Base-by-base conservation (phyloP, 2,329 filamentous ascomycete species). In the Beauveria sp. region DNA sequence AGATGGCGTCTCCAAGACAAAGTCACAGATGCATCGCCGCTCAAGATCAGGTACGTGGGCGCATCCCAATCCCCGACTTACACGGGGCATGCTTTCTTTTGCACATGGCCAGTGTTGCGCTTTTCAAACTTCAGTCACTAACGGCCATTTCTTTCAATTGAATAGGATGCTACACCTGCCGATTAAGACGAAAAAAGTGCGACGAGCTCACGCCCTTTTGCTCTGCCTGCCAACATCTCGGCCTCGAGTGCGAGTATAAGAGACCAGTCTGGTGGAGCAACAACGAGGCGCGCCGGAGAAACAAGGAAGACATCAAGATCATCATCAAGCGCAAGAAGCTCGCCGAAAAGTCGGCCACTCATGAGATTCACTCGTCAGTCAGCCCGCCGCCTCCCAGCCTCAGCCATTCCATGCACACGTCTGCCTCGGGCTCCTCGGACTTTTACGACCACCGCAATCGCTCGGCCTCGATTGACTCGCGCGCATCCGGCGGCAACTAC, bases 301-400 rank as follows among this genome's bases (percentile, higher is more conserved):
- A 97, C 74, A 99, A 98, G 79, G 95, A 98, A 73, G 80, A 88
- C 68, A 96, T 99, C 82, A 99, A 99, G 83, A 88, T 89, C 76
- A 91, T 93, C 76, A 98, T 99, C 81, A 97, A 96, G 85, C 86
- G 88, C 73, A 98, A 95, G 73, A 98, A 98, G 84, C 83, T 96
- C 67, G 87, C 88, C 28, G 93, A 97, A 77, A 96, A 96, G 85
- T 81, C 85, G 58, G 82, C 86, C 58, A 77, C 81, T 69, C 58
- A 61, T 2, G 78, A 78, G 50, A 79, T 84, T 61, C 79, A 81
- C 65, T 81, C 80, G 60, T 79, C 82, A 46, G 77, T 83, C 67
- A 79, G 84, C 74, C 90, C 90, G 61, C 90, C 90, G 66, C 89
- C 89, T 10, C 87, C 88, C 66, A 61, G 58, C 18, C 82, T 95